phyloP scores from a whole-genome alignment of 768 basidiomycete genomes.

The Boletus coccyginus region DNA sequence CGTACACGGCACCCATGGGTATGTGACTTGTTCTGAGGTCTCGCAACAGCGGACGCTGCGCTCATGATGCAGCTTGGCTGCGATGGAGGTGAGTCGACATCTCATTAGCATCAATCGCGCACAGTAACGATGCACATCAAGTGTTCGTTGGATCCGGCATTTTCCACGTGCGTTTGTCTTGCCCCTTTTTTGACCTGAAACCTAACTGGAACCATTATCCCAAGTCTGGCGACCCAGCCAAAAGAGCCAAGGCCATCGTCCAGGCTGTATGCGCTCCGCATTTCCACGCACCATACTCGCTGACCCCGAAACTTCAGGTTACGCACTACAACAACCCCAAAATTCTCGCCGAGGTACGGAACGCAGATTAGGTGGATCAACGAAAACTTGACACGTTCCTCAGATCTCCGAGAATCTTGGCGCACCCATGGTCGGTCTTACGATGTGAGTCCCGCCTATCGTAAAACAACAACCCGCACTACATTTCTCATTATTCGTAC shows the following conservation, averaged over 20 bases:
- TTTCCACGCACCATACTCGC: not conserved
- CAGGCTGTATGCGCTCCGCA: constrained; percentile 66
- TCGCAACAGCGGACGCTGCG: constrained; percentile 78
- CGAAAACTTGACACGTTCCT: constrained; percentile 1
- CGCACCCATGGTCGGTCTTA: constrained; percentile 90
- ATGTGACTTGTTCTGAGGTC: not conserved
- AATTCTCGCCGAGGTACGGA: constrained; percentile 76
- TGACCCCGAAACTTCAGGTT: constrained; percentile 42
- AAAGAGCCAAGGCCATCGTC: constrained; percentile 92
- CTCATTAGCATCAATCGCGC: not conserved
- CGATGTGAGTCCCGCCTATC: constrained; percentile 56
- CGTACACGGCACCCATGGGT: constrained; percentile 13
- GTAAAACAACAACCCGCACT: not conserved
- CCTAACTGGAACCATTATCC: not conserved
- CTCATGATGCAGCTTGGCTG: constrained; percentile 99
- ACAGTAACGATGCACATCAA: constrained; percentile 26
- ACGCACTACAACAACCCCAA: constrained; percentile 96
- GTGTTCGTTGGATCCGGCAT: constrained; percentile 99
- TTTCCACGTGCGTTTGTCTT: constrained; percentile 68
- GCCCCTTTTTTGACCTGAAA: not conserved
- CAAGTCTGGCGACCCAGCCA: constrained; percentile 90
- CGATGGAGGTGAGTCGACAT: constrained; percentile 73
- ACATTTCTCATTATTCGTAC: constrained; percentile 1
- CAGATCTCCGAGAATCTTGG: constrained; percentile 83
- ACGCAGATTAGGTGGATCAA: not conserved